Percentiles rank a stretch among this genome's conserved stretches.
phyloP scores from a whole-genome alignment of 345 rosid genomes.

The Ricinus communis region DNA sequence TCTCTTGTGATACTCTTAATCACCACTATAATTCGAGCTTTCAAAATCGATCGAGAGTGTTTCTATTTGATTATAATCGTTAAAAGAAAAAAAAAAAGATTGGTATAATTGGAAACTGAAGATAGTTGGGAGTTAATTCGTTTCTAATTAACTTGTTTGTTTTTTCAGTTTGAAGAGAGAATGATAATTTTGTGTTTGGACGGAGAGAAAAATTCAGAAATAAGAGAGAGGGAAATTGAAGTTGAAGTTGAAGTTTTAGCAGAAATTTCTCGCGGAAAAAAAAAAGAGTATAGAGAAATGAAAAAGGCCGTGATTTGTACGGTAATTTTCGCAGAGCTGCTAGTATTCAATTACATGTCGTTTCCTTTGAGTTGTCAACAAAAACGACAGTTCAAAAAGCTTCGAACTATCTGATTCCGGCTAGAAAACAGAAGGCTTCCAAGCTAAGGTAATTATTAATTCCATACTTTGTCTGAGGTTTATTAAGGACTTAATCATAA shows the following conservation, averaged over 20 bases:
- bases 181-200: constrained; percentile 7
- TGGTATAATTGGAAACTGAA: too few species aligned
- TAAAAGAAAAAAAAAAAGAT: neutral
- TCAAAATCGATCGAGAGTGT: constrained; percentile 17
- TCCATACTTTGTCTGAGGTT: too few species aligned
- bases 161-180: neutral
- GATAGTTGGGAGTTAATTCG: too few species aligned
- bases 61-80: neutral
- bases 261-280: too few species aligned
- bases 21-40: neutral
- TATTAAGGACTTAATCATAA: too few species aligned
- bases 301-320: too few species aligned
- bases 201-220: constrained; percentile 7
- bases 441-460: too few species aligned
- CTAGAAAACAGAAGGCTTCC: too few species aligned
- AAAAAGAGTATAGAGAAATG: too few species aligned
- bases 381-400: neutral
- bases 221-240: neutral
- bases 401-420: neutral
- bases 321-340: too few species aligned
- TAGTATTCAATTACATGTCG: neutral
- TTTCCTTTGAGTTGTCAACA: neutral
- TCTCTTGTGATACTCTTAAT: neutral
- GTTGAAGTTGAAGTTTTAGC: too few species aligned
- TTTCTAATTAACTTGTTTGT: too few species aligned